phyloP scores from a whole-genome alignment of 352 stramenopile species.

The Thalassiosira ordinaria region DNA sequence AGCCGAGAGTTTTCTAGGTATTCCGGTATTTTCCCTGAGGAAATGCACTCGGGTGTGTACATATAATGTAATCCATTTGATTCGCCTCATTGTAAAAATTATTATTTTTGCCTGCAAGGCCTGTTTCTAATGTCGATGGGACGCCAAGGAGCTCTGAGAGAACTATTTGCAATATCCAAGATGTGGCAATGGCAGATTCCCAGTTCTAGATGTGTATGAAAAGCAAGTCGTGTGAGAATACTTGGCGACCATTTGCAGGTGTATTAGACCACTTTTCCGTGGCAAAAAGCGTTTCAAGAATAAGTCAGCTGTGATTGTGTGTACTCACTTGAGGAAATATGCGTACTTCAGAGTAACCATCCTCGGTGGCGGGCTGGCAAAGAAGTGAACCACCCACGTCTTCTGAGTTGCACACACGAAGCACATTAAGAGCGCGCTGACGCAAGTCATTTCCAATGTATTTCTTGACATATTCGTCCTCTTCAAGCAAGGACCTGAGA shows the following conservation, averaged over 20 bases:
- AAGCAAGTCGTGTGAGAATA: not conserved
- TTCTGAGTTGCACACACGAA: slow-evolving; percentile 34
- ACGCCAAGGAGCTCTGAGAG: slow-evolving; percentile 42
- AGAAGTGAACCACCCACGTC: not conserved
- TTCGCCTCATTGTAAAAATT: slow-evolving; percentile 45
- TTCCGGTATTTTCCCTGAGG: no score
- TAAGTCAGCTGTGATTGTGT: not conserved
- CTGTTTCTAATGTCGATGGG: slow-evolving; percentile 40
- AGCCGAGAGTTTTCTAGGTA: no score
- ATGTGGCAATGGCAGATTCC: slow-evolving; percentile 1
- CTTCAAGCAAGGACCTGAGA: slow-evolving; percentile 16
- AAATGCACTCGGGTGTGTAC: no score
- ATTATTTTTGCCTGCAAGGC: slow-evolving; percentile 3
- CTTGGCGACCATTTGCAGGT: not conserved
- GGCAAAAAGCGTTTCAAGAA: no score
- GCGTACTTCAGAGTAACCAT: slow-evolving; percentile 28
- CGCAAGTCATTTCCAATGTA: not conserved
- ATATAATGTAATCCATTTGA: slow-evolving; percentile 43
- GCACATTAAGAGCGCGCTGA: not conserved
- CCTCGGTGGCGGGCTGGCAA: not conserved
- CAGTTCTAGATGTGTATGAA: slow-evolving; percentile 9
- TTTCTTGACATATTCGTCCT: slow-evolving; percentile 13
- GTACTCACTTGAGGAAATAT: slow-evolving; percentile 11
- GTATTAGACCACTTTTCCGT: not conserved
- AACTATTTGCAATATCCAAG: slow-evolving; percentile 39